Conservation (phyloP, 1,139 yeast species). For the Protomyces inouyei region DNA sequence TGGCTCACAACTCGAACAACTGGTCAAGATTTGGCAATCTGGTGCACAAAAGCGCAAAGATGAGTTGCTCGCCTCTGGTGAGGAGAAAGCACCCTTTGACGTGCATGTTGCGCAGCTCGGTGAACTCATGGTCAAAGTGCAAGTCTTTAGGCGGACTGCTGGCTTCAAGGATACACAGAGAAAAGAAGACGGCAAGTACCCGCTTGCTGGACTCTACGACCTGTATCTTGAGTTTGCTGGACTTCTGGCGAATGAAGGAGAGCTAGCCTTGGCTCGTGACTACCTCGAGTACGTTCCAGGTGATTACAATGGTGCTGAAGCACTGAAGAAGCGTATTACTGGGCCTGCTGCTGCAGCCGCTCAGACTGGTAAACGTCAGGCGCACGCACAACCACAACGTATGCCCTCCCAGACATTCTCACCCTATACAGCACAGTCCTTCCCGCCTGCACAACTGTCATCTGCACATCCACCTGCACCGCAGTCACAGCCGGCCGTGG, state of each 20-base stretch:
- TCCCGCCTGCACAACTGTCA: neutral
- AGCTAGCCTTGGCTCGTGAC: conserved; percentile 71
- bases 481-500: neutral
- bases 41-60: conserved; percentile 63
- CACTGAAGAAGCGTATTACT: conserved; percentile 72
- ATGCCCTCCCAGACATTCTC: neutral
- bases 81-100: conserved; percentile 52
- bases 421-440: neutral
- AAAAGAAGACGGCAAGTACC: conserved; percentile 40
- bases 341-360: conserved; percentile 41
- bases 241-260: conserved; percentile 75
- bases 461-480: neutral
- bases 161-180: conserved; percentile 40
- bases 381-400: neutral
- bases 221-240: conserved; percentile 73
- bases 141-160: conserved; percentile 60
- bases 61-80: conserved; percentile 38
- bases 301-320: conserved; percentile 51
- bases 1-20: conserved; percentile 74
- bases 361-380: neutral
- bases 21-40: conserved; percentile 74
- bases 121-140: conserved; percentile 75
- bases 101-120: conserved; percentile 81
- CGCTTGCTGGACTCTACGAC: conserved; percentile 52
- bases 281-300: conserved; percentile 70